These are phyloP conservation scores for Lachancea waltii DNA, from an alignment of 805 yeast species.

Conservation along the genomic window DNA sequence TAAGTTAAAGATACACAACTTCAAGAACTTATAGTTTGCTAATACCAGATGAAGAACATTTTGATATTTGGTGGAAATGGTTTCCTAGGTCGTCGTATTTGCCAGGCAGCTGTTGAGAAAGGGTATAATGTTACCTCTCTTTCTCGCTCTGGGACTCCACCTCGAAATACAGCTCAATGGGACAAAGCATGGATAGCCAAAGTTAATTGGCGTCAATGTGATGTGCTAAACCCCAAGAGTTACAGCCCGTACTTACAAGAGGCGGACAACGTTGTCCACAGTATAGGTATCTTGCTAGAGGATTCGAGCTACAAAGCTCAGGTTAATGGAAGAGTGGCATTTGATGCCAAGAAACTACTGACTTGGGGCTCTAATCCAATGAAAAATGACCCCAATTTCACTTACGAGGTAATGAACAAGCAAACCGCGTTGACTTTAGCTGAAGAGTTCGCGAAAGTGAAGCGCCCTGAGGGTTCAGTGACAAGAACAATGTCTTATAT, in stretches of 20 bases:
- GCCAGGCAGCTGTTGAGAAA: constrained; percentile 54
- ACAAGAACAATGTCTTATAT: constrained; percentile 56
- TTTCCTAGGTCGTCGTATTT: constrained; percentile 65
- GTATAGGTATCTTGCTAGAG: constrained; percentile 72
- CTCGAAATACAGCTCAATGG: constrained; percentile 26
- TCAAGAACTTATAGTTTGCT: not conserved
- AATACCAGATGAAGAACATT: constrained; percentile 25
- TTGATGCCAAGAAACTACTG: constrained; percentile 35
- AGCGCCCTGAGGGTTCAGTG: constrained; percentile 11
- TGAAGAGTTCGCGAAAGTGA: constrained; percentile 39
- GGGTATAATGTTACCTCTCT: constrained; percentile 66
- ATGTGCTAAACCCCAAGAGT: constrained; percentile 58
- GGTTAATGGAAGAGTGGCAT: constrained; percentile 16
- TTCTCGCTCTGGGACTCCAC: constrained; percentile 56
- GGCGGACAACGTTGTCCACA: constrained; percentile 68
- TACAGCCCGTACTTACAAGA: constrained; percentile 43
- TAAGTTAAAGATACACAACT: too few relatives aligned
- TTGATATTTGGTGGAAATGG: constrained; percentile 89
- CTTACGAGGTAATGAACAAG: constrained; percentile 59
- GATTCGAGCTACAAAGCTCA: constrained; percentile 57
- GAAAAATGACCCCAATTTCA: constrained; percentile 31
- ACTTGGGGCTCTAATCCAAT: constrained; percentile 55
- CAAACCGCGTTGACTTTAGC: constrained; percentile 65
- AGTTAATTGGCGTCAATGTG: constrained; percentile 62
- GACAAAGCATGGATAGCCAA: constrained; percentile 45